Evolutionary conservation across 2,329 filamentous ascomycete species (phyloP), one percentile per base, ranked within the genome.

Genomic region (Epichloe coenophiala): DNA sequence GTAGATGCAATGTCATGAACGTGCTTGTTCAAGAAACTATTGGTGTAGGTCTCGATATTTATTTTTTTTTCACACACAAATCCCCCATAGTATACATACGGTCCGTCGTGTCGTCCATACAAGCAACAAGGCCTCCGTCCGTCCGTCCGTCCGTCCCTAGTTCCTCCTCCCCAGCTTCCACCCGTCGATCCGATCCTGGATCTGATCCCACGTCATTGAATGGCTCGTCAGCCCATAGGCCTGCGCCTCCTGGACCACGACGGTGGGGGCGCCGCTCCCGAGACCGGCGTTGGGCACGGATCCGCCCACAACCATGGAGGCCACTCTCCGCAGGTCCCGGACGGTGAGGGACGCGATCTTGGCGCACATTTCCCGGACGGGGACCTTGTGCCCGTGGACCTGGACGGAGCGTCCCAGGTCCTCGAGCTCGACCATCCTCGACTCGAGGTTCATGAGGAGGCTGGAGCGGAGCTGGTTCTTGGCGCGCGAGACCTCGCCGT

Each of bases 361-460:
- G 47, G 72, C 73, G 63, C 91, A 95, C 91, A 98, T 97, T 64
- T 97, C 90, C 57, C 81, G 80, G 7, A 96, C 90, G 2, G 91
- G 86, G 6, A 97, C 80, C 71, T 96, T 95, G 57, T 81, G 80
- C 21, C 91, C 93, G 64, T 97, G 90, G n/a, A 96, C 88, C 72
- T 97, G 93, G 11, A 98, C 88, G 66, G 96, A 91, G 55, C 93
- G 75, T 21, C 93, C 93, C 0, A 98, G 76, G 65, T 98, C 93
- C 69, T 98, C 93, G 6, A 98, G 78, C 71, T 97, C 93, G 9
- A 98, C 89, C 89, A 98, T 96, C 53, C 93, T 79, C 58, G 83
- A 89, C 71, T 98, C 93, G 31, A 98, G 80, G 69, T 98, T 98
- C 93, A 98, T 98, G 47, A 98, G 77, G 40, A 98, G 74, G 51